These are phyloP conservation scores for Arxiozyma telluris DNA, from an alignment of 1,139 yeast species.

Conservation along the genomic window DNA sequence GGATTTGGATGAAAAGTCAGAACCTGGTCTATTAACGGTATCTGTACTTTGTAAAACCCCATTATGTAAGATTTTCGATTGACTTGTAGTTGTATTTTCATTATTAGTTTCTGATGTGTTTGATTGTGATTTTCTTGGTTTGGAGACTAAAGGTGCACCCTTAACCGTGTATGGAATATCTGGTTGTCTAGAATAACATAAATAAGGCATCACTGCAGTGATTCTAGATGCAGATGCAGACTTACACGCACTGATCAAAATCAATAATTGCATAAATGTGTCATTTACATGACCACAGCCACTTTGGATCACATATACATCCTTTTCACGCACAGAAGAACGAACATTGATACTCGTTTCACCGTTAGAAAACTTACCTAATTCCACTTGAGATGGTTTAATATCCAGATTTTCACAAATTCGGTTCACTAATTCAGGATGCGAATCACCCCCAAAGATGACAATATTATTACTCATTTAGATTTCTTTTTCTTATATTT, in stretches of 20 bases:
- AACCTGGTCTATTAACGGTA: slow-evolving; percentile 20
- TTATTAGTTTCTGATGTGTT: slow-evolving; percentile 43
- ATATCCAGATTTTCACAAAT: slow-evolving; percentile 61
- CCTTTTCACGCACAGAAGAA: slow-evolving; percentile 87
- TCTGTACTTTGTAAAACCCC: slow-evolving; percentile 1
- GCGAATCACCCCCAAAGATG: slow-evolving; percentile 64
- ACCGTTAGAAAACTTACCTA: slow-evolving; percentile 67
- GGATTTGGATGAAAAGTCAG: slow-evolving; percentile 16
- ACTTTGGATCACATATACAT: slow-evolving; percentile 61
- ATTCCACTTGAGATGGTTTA: slow-evolving; percentile 49
- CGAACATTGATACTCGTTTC: slow-evolving; percentile 80
- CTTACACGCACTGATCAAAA: slow-evolving; percentile 89
- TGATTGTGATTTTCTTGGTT: slow-evolving; percentile 47
- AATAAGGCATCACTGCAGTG: slow-evolving; percentile 88
- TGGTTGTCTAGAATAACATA: slow-evolving; percentile 94
- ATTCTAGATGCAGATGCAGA: slow-evolving; percentile 90
- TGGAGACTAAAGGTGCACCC: slow-evolving; percentile 51
- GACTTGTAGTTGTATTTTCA: slow-evolving; percentile 8
- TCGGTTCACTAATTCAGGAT: slow-evolving; percentile 49
- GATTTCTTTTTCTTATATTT: neutral
- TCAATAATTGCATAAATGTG: slow-evolving; percentile 75
- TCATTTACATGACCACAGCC: slow-evolving; percentile 91
- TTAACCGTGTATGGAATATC: slow-evolving; percentile 77
- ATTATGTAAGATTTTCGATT: slow-evolving; percentile 5
- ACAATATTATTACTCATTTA: slow-evolving; percentile 60